Base-by-base conservation (phyloP, 139 green algal genomes). In the Micromonas pusilla region DNA sequence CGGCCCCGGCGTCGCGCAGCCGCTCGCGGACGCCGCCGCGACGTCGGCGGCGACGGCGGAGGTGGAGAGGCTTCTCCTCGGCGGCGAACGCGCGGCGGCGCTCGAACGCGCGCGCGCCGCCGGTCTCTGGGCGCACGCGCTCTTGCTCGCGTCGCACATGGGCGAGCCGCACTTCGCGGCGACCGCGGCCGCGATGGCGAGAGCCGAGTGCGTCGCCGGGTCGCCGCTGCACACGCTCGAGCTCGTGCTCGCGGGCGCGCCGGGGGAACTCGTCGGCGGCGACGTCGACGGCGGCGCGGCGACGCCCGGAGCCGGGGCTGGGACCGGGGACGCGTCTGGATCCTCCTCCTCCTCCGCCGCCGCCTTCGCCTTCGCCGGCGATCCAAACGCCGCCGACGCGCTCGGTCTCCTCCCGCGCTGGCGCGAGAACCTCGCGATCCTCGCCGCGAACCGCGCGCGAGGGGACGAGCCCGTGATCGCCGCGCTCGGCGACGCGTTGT, bases 361-460 rank as follows among this genome's bases (percentile, higher is more conserved):
- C 19, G 19, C 9, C 26, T 6, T 33, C 26, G 26, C 19, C 63
- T 6, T 6, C 63, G 63, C 6, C 28, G 63, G 63, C 28, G 63
- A 70, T 70, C 19, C 63, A 70, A 16, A 6, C 13, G 63, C 28
- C 66, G 28, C 9, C 45, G 45, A 57, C n/a, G 28, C 38, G 3
- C 26, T 25, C 3, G 62, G n/a, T 23, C 38, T 93, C 70, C 37
- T 92, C 65, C 52, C 25, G 4, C 32, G 82, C 2, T 96, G 91
- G 91, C 85, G 85, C 13, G 74, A 88, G 32, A 89, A 96, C 74
- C 74, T 96, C 31, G 89, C 91, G 0, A 85, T 92, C 5, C 73
- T 96, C 65, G 87, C 87, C 2, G 84, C 83, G 2, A 91, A 88
- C 36, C 71, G 81, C 26, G 82, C 80, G 0, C 76, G 80, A 19